These are phyloP conservation scores for Amoeboaphelidium protococcarum DNA, from an alignment of 371 early-diverging fungal species.

Conservation along the genomic window DNA sequence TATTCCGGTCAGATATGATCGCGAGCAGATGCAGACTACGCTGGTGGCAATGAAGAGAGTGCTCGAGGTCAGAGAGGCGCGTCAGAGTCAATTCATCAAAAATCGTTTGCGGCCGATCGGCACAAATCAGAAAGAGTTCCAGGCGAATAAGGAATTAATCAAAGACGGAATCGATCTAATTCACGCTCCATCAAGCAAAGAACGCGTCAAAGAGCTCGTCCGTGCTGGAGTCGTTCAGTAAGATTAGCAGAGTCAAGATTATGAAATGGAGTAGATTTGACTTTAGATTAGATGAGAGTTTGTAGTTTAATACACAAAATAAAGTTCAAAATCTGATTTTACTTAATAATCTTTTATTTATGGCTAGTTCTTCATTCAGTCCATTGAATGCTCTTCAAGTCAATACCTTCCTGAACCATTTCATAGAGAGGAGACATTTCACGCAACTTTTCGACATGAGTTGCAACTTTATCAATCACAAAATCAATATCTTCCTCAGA, in stretches of 20 bases:
- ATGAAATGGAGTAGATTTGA: not conserved
- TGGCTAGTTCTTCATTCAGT: not conserved
- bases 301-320: no score
- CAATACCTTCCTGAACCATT: constrained; percentile 85
- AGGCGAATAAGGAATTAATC: constrained; percentile 39
- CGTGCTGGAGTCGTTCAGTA: not conserved
- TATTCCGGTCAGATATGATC: constrained; percentile 85
- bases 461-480: constrained; percentile 51
- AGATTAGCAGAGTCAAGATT: not conserved
- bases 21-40: constrained; percentile 75
- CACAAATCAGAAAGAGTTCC: constrained; percentile 42
- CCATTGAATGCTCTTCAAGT: constrained; percentile 46
- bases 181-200: constrained; percentile 27
- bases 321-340: no score
- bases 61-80: constrained; percentile 59
- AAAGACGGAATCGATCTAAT: constrained; percentile 62
- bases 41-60: constrained; percentile 90
- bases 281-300: no score
- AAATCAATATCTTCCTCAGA: constrained; percentile 88
- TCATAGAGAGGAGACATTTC: constrained; percentile 99
- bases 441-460: constrained; percentile 73
- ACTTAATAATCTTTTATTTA: no score
- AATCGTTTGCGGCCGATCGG: constrained; percentile 12
- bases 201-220: not conserved
- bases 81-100: constrained; percentile 53